Base-by-base conservation (phyloP, 805 yeast species). In the Cyberlindnera mrakii region DNA sequence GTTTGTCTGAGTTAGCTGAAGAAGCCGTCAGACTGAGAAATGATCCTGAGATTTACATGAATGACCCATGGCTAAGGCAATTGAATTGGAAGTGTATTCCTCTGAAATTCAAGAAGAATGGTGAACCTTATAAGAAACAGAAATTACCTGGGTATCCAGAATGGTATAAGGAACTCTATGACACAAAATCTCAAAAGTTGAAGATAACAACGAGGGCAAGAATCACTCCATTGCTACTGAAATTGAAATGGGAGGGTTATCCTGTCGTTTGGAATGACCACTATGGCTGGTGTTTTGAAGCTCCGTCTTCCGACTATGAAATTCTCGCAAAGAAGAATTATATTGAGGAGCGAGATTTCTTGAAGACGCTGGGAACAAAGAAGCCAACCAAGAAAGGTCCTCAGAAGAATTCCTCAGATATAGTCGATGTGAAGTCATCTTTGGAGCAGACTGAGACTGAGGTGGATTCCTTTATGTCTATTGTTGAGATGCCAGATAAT, bases 31-130 rank as follows among this genome's bases (percentile, higher is more conserved):
- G 63, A 3, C 50, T 72, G 34, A 72, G 68, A 36, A 69, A 75
- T 34, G 57, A 66, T 7, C 64, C 68, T 0, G 70, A 72, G 0
- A 58, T 59, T n/a, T 69, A 67, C 6, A 58, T 63, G 15, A 59
- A 71, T 8, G 97, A 91, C 57, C 96, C 95, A 0, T 95, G 99
- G 99, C 67, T 90, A 33, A 69, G 72, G 3, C 99, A 95, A 61
- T 67, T 93, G 44, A 88, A 93, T 60, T 93, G 99, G 99, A 74
- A 79, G 0, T 66, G 82, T 2, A 70, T 69, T 29, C 82, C 85
- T 1, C 59, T 73, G 0, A 72, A 78, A 41, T 49, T 78, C 34
- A 85, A 82, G 13, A 87, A 87, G 57, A 70, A 75, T 32, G 95
- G 93, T 2, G 65, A 64, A 4, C 85, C 87, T 1, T 72, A 67